Base-by-base conservation (phyloP, 192 early-diverging fungal genomes). In the Oehlia diaphana region DNA sequence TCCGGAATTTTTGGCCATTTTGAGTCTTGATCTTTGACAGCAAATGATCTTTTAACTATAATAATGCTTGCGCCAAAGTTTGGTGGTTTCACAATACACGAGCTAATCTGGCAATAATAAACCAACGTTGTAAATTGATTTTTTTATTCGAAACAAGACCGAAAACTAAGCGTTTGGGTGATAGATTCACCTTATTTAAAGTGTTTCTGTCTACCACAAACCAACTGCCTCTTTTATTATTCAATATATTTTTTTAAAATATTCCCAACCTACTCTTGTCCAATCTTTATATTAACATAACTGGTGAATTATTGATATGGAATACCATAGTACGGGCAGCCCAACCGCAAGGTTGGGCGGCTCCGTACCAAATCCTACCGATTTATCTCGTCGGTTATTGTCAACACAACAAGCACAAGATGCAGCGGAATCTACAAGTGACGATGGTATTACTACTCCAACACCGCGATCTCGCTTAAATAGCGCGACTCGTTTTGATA, bases 191-290 rank as follows among this genome's bases (percentile, higher is more conserved):
- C 13, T 13, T 58, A 19, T 58, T 50, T 28, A 62, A 33, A 26
- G 73, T 74, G 73, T 62, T 33, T 74, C 73, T 74, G 73, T 74
- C 58, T 16, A 73, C 71, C 71, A 44, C 19, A 62, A 53, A 39
- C 73, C 73, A 61, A 74, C 50, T 37, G 35, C 73, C 50, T 50
- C 62, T 53, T 19, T 23, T 37, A 62, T 21, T 62, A 31, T 49
- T 58, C 58, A 50, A 73, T 16, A 47, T 73, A 73, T 5, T 42
- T 7, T 16, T 9, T 31, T 39, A 42, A 23, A 33, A 16, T 5
- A 66, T 28, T 66, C 21, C 8, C 28, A 9, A 66, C 64, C 64
- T 66, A 66, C 64, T 66, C 28, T 66, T 65, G 63, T 66, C 68
- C 68, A 70, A 74, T 74, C 58, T 74, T 74, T 62, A 31, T 10